Conservation (phyloP, 495 filamentous ascomycete genomes). For the Aspergillus carlsbadensis region DNA sequence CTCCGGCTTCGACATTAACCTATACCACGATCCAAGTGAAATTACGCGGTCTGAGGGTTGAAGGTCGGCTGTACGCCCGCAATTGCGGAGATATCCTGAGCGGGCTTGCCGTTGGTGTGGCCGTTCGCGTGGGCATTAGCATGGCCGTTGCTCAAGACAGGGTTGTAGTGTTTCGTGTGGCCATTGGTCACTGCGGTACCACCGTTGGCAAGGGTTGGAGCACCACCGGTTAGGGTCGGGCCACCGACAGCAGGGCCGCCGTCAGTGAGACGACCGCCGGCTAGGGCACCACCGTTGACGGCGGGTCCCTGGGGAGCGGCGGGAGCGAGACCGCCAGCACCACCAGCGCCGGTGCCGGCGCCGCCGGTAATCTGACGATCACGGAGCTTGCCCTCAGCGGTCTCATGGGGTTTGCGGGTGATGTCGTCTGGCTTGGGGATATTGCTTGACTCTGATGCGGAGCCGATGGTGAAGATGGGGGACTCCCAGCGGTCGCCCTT, state of each 20-base stretch:
- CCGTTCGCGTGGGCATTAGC: conserved; percentile 41
- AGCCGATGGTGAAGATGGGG: conserved; percentile 87
- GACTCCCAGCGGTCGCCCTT: conserved; percentile 95
- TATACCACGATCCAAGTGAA: neutral
- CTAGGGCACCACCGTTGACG: conserved; percentile 11
- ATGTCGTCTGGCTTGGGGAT: conserved; percentile 65
- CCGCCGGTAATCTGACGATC: conserved; percentile 15
- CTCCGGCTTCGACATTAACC: too few relatives aligned
- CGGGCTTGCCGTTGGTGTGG: conserved; percentile 37
- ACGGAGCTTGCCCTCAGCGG: conserved; percentile 25
- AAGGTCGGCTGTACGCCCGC: conserved; percentile 21
- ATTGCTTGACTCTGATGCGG: conserved; percentile 66
- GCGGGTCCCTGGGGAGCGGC: neutral
- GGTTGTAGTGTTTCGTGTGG: conserved; percentile 34
- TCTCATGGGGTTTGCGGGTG: conserved; percentile 62
- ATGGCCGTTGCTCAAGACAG: conserved; percentile 22
- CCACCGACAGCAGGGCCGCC: conserved; percentile 4
- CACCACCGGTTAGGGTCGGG: neutral
- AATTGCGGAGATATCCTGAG: conserved; percentile 18
- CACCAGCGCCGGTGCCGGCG: neutral
- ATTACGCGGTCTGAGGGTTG: conserved; percentile 29
- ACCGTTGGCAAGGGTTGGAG: neutral
- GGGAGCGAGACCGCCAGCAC: neutral
- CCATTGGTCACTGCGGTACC: conserved; percentile 12
- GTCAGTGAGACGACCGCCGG: conserved; percentile 11